These are phyloP conservation scores for Suillus americanus DNA, from an alignment of 768 basidiomycete genomes.

Conservation along the genomic window DNA sequence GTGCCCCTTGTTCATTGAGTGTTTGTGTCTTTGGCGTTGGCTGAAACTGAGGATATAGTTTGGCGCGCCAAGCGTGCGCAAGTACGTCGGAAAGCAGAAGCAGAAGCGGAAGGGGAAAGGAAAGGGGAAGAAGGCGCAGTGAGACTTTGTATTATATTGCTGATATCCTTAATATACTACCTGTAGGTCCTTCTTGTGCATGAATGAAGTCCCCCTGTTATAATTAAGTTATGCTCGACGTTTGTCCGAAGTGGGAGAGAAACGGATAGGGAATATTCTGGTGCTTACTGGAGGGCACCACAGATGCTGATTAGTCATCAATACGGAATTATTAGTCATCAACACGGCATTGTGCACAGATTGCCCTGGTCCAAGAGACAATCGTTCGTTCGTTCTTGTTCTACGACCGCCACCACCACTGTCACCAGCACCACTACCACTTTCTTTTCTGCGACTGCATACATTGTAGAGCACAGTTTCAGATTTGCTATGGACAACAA, in stretches of 20 bases:
- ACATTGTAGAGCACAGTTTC: neutral
- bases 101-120: conserved; percentile 30
- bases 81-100: conserved; percentile 42
- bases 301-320: conserved; percentile 20
- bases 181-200: neutral
- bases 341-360: conserved; percentile 4
- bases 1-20: conserved; percentile 21
- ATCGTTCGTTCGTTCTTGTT: conserved; percentile 13
- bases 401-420: conserved; percentile 18
- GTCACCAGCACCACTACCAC: neutral
- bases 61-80: conserved; percentile 58
- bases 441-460: conserved; percentile 14
- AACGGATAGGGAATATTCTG: conserved; percentile 28
- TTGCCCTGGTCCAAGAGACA: conserved; percentile 10
- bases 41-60: conserved; percentile 45
- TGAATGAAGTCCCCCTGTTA: neutral
- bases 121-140: conserved; percentile 31
- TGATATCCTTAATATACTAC: neutral
- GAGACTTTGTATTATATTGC: conserved; percentile 7
- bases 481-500: conserved; percentile 8
- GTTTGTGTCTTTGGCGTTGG: conserved; percentile 1
- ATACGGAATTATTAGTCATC: conserved; percentile 15
- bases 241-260: neutral
- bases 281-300: conserved; percentile 24
- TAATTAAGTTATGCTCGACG: neutral